Base-by-base conservation (phyloP, 352 stramenopile genomes). In the Blastocystis sp. region DNA sequence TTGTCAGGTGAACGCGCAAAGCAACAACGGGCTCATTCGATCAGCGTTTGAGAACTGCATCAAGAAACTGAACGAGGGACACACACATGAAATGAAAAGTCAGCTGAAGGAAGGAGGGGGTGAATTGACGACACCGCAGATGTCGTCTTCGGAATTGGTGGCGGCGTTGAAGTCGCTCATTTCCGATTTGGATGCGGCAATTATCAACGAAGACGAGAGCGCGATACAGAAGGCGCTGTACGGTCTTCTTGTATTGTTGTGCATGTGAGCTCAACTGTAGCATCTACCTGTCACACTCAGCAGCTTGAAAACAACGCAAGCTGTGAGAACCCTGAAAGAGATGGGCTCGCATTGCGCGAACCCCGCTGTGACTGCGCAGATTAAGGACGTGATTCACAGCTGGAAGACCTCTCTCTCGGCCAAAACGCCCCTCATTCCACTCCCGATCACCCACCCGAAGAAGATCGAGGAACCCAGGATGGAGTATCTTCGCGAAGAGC, bases 161-260 rank as follows among this genome's bases (percentile, higher is more conserved):
- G 74, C 65, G 24, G 39, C 16, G 29, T 37, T 62, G 12, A 67
- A 85, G 29, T 2, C 16, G 3, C 26, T 33, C 3, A 35, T 67
- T 12, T 33, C 33, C 21, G 31, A 39, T 12, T 24, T 85, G 2
- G 74, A 85, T n/a, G 59, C 21, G n/a, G 51, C 74, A n/a, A 69
- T 85, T 21, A 85, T 85, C 2, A 85, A 85, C 29, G 74, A 85
- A 69, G 45, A 85, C 12, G 24, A 66, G 35, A 31, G 50, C 9
- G 33, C 24, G 19, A 62, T 12, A 10, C 1, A 70, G 16, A 12
- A 37, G 35, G 24, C 66, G 10, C 1, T 85, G 10, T 10, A 35
- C 2, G 35, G 31, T 29, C 37, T 85, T 2, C 59, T 29, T 2
- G 63, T 74, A 50, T 9, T 16, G 3, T 37, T 3, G 39, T 74